Percentiles rank a stretch among this genome's conserved stretches.
Conservation (phyloP, 352 stramenopile genomes). For the Aphanomyces cochlioides region DNA sequence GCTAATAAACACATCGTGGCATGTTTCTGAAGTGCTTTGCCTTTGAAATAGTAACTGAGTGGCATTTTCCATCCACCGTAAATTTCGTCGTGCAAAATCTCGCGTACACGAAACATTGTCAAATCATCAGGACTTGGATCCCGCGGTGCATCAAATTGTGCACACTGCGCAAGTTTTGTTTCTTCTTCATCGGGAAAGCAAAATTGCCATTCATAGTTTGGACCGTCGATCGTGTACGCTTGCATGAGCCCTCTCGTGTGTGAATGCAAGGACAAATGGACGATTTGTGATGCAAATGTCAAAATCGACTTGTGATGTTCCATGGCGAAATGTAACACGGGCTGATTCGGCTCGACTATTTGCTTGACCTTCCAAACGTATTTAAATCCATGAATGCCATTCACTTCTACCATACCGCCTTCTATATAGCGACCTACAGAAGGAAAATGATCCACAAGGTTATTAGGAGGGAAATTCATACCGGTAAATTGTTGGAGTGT, state of each 20-base stretch:
- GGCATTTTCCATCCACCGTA: not conserved
- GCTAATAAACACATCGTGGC: constrained; percentile 73
- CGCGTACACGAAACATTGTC: not conserved
- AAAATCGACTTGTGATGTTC: constrained; percentile 58
- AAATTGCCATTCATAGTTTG: constrained; percentile 50
- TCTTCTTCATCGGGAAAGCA: constrained; percentile 47
- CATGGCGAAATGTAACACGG: constrained; percentile 66
- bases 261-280: constrained; percentile 54
- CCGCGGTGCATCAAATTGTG: not conserved
- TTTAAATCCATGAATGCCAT: constrained; percentile 38
- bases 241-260: constrained; percentile 69
- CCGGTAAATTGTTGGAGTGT: constrained; percentile 59
- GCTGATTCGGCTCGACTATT: not conserved
- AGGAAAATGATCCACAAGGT: not conserved
- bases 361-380: constrained; percentile 54
- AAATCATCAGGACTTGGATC: constrained; percentile 5
- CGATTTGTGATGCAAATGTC: constrained; percentile 37
- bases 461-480: constrained; percentile 26
- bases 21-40: constrained; percentile 74
- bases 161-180: constrained; percentile 1
- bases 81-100: constrained; percentile 15
- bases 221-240: constrained; percentile 44
- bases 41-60: constrained; percentile 81
- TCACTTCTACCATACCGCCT: constrained; percentile 29
- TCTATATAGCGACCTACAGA: constrained; percentile 36